Conservation (phyloP, 176 grass and related monocot genomes). For the Triticum dicoccoides region DNA sequence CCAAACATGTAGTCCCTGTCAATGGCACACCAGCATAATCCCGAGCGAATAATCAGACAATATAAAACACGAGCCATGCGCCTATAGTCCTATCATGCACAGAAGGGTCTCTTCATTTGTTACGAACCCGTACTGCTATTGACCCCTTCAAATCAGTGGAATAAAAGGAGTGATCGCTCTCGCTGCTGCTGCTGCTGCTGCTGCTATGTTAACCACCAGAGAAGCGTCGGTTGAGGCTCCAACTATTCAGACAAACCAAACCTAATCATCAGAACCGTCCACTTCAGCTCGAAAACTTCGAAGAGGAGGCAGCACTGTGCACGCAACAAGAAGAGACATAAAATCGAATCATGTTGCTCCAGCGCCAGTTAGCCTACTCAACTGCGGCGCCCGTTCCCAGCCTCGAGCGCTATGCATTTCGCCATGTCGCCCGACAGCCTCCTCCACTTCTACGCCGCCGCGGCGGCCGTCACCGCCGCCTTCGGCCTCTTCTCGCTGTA, state of each 20-base stretch:
- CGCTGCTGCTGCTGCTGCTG: not conserved
- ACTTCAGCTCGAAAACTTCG: conserved; percentile 20
- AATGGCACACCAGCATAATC: not conserved
- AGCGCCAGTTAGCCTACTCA: not conserved
- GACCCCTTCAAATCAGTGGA: not conserved
- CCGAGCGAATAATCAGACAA: not conserved
- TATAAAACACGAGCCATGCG: not conserved
- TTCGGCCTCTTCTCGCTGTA: conserved; percentile 36
- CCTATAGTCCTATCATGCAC: not conserved
- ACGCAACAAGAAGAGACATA: conserved; percentile 10
- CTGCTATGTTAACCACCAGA: not conserved
- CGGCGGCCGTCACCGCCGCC: not conserved
- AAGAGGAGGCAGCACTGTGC: not conserved
- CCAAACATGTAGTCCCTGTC: conserved; percentile 13
- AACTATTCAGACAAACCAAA: conserved; percentile 1
- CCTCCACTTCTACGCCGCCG: conserved; percentile 36
- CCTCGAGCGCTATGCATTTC: not conserved
- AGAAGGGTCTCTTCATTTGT: not conserved
- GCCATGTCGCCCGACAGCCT: conserved; percentile 34
- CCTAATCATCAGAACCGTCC: conserved; percentile 5
- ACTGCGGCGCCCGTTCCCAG: not conserved
- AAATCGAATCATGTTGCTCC: not conserved
- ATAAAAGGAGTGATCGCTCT: not conserved
- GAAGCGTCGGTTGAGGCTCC: not conserved
- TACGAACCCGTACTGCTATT: not conserved